Conservation (phyloP, 768 basidiomycete genomes). For the Chalciporus sphaerocephalus region DNA sequence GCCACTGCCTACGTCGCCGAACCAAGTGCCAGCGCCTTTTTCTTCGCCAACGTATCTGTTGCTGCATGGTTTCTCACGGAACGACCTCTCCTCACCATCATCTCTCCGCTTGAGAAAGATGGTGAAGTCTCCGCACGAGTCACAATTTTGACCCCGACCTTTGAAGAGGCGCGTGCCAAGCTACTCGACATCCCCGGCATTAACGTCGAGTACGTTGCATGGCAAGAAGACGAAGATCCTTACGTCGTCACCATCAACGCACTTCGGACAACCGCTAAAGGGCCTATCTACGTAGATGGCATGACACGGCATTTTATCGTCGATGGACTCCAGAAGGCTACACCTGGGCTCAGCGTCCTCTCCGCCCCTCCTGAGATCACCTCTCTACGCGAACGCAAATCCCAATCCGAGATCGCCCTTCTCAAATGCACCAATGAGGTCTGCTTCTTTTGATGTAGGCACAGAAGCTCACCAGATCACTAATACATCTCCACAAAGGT, state of each 20-base stretch:
- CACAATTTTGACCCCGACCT: slow-evolving; percentile 67
- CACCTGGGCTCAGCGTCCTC: slow-evolving; percentile 35
- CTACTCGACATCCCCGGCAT: slow-evolving; percentile 50
- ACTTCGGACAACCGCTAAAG: slow-evolving; percentile 22
- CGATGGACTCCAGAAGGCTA: slow-evolving; percentile 53
- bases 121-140: slow-evolving; percentile 40
- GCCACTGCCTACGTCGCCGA: slow-evolving; percentile 75
- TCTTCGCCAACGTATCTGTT: slow-evolving; percentile 67
- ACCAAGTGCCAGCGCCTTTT: slow-evolving; percentile 67
- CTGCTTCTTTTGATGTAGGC: not conserved
- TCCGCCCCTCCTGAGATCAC: slow-evolving; percentile 52
- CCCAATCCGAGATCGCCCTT: slow-evolving; percentile 60
- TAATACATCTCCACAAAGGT: slow-evolving; percentile 42
- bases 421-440: slow-evolving; percentile 82
- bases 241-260: slow-evolving; percentile 46
- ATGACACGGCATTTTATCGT: slow-evolving; percentile 58
- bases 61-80: slow-evolving; percentile 70
- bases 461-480: not conserved
- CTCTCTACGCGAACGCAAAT: slow-evolving; percentile 72
- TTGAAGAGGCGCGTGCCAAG: slow-evolving; percentile 70
- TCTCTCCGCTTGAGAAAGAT: slow-evolving; percentile 40
- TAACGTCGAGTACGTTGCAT: slow-evolving; percentile 46
- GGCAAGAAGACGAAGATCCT: slow-evolving; percentile 68
- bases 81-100: slow-evolving; percentile 67
- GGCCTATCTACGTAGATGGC: slow-evolving; percentile 57